Conservation (phyloP, 1,139 yeast species). For the Yamadazyma sp. region DNA sequence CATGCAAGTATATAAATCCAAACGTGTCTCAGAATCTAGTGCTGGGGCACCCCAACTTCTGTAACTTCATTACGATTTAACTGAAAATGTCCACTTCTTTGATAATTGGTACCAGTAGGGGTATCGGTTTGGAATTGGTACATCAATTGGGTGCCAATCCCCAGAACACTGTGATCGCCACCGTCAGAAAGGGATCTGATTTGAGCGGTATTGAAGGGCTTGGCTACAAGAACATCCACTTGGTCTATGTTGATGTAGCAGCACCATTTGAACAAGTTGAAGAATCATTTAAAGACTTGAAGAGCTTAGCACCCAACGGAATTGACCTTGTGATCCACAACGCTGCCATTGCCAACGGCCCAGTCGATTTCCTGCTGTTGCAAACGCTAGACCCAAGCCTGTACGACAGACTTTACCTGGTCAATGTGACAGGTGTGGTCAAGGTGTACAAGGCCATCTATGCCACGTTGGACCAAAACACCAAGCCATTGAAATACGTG, state of each 20-base stretch:
- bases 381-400: background rate
- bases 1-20: no score
- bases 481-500: constrained; percentile 20
- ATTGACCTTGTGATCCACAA: constrained; percentile 9
- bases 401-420: constrained; percentile 21
- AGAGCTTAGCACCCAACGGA: constrained; percentile 4
- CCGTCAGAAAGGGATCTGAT: constrained; percentile 6
- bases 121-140: constrained; percentile 9
- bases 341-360: constrained; percentile 4
- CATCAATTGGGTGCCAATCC: constrained; percentile 6
- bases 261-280: background rate
- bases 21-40: no score
- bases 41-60: no score
- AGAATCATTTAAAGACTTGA: constrained; percentile 5
- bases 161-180: constrained; percentile 5
- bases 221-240: constrained; percentile 4
- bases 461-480: constrained; percentile 19
- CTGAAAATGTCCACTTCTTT: constrained; percentile 11
- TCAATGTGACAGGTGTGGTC: constrained; percentile 33
- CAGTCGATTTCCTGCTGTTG: background rate
- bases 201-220: constrained; percentile 1
- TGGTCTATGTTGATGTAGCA: constrained; percentile 4
- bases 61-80: no score
- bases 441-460: constrained; percentile 24
- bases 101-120: constrained; percentile 9